Evolutionary conservation across 805 yeast species (phyloP), one percentile per base, ranked within the genome.

Genomic region (Crinitomyces ghanaensis): DNA sequence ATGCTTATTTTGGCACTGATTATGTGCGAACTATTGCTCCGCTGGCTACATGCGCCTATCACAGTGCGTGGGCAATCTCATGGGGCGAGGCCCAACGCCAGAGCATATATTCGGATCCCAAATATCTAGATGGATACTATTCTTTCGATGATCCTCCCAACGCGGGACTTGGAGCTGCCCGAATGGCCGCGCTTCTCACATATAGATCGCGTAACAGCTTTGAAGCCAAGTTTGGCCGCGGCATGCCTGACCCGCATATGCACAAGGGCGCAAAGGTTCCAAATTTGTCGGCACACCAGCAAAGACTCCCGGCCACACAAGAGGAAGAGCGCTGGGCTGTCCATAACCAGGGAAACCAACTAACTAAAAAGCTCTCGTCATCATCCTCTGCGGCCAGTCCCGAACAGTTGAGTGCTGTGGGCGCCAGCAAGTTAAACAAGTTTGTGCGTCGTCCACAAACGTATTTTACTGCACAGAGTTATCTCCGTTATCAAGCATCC

Each of bases 51-150:
- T 75, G 93, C 17, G 95, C 97, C 0, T 67, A 93, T 50, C 93
- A 86, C 28, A 79, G 93, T 2, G 98, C 98, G 0, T 91, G 98
- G 98, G 91, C 97, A 45, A 91, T 91, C 26, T 82, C 95, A 3
- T 91, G 98, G 98, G 88, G 93, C 35, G 98, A 91, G 53, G 93
- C 98, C 2, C 98, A 91, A 59, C 70, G 98, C 47, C 98, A 91
- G 54, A 76, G 94, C 42, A 84, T 91, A 19, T 91, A 86, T 57
- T 78, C 94, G 8, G 98, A 91, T 54, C 97, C 97, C 6, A 79
- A 80, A 51, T 91, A 85, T 54, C 66, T 71, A 36, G 95, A 86
- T 50, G 98, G 98, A 1, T 85, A 82, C 57, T 88, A 83, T 52
- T 60, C 74, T 8, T 61, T 70, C 20, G 68, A 70, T n/a, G 83